These are phyloP conservation scores for Rubia occidens DNA, from an alignment of 305 asterid genomes.

Conservation along the genomic window DNA sequence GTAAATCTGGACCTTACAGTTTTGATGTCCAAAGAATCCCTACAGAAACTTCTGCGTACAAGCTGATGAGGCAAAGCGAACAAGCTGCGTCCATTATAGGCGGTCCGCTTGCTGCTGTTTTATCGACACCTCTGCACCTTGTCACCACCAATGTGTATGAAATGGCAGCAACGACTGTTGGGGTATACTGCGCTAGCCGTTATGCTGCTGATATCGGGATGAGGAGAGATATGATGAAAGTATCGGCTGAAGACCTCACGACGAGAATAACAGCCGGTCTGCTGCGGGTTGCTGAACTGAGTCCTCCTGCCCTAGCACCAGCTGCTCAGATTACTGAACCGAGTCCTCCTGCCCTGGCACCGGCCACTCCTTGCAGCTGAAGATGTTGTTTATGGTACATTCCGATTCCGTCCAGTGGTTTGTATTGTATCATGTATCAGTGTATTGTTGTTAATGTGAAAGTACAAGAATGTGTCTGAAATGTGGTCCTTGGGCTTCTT, in stretches of 20 bases:
- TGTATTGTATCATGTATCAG: too few species aligned
- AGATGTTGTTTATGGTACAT: too few species aligned
- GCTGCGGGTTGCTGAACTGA: slow-evolving; percentile 49
- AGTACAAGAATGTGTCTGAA: too few species aligned
- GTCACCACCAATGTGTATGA: slow-evolving; percentile 65
- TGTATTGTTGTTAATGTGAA: too few species aligned
- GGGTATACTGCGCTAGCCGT: slow-evolving; percentile 70
- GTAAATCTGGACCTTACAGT: too few species aligned
- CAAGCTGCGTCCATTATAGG: slow-evolving; percentile 79
- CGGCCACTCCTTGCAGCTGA: too few species aligned
- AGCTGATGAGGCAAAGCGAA: slow-evolving; percentile 80
- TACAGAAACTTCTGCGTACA: too few species aligned
- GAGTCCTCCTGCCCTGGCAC: too few species aligned
- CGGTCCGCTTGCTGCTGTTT: slow-evolving; percentile 78
- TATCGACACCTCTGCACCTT: slow-evolving; percentile 55
- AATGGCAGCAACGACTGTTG: slow-evolving; percentile 66
- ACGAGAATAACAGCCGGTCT: slow-evolving; percentile 43
- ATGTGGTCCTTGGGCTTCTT: too few species aligned
- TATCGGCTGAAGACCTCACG: slow-evolving; percentile 63
- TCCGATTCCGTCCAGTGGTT: too few species aligned
- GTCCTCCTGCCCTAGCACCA: slow-evolving; percentile 29
- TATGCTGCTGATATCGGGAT: slow-evolving; percentile 75
- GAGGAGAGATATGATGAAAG: slow-evolving; percentile 64
- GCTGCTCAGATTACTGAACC: slow-evolving; percentile 10
- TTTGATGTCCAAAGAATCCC: too few species aligned